Conservation (phyloP, 306 rosid species). For the Mimosa pudica region DNA sequence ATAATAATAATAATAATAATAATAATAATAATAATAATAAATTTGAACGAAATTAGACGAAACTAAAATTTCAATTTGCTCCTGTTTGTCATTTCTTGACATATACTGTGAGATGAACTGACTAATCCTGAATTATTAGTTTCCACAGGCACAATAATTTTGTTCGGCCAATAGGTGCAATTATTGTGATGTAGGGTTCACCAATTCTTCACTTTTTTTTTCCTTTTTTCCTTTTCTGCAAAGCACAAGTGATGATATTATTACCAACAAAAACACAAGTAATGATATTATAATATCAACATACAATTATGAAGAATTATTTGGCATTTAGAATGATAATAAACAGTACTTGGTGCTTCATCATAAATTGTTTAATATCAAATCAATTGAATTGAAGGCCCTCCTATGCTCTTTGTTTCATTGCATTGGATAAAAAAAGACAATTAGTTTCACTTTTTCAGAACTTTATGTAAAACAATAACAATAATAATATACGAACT, state of each 20-base stretch:
- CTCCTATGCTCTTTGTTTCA: conserved; percentile 17
- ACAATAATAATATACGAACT: background rate
- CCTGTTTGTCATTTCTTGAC: background rate
- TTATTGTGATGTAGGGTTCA: conserved; percentile 5
- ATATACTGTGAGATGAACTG: background rate
- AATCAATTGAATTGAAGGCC: conserved; percentile 21
- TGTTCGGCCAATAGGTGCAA: background rate
- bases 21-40: background rate
- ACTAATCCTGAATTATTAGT: background rate
- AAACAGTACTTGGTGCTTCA: conserved; percentile 13
- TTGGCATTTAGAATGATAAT: conserved; percentile 29
- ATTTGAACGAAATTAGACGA: background rate
- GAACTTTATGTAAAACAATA: background rate
- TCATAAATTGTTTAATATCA: background rate
- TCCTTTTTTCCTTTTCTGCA: background rate
- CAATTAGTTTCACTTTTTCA: background rate
- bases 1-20: background rate
- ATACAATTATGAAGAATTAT: conserved; percentile 26
- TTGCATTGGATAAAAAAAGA: background rate
- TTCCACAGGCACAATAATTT: background rate
- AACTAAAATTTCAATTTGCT: background rate
- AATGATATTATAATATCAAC: conserved; percentile 22
- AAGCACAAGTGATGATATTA: conserved; percentile 22
- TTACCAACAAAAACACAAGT: conserved; percentile 19
- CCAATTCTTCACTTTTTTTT: background rate